Percentiles rank a stretch among this genome's conserved stretches.
Conservation (phyloP, 257 asterid genomes). For the Przewalskia tangutica region DNA sequence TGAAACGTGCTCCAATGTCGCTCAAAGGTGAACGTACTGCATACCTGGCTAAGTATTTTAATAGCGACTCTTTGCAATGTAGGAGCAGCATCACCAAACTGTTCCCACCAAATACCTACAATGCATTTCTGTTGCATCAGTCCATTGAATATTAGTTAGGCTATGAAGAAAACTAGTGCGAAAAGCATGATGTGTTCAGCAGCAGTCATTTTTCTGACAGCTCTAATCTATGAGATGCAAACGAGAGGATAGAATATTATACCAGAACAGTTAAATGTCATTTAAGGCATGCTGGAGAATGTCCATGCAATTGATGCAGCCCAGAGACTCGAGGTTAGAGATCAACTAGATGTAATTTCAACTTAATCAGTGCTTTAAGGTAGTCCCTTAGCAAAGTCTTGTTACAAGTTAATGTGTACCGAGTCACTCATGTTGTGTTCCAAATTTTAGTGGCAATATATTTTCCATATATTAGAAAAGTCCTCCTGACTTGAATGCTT, state of each 20-base stretch:
- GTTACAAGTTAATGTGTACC: not conserved
- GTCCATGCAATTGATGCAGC: not conserved
- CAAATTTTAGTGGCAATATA: not conserved
- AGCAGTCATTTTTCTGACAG: not conserved
- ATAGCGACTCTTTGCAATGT: constrained; percentile 72
- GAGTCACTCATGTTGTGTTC: not conserved
- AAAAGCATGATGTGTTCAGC: not conserved
- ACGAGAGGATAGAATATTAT: not conserved
- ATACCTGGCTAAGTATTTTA: constrained; percentile 86
- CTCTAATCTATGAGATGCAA: not conserved
- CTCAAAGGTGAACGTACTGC: constrained; percentile 63
- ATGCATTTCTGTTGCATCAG: constrained; percentile 2
- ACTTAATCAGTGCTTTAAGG: not conserved
- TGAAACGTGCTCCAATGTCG: constrained; percentile 67
- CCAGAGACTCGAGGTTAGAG: not conserved
- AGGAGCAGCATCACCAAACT: constrained; percentile 84
- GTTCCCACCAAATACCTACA: constrained; percentile 99
- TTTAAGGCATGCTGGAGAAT: not conserved
- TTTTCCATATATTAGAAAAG: not conserved
- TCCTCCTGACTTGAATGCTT: not conserved
- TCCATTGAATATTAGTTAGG: not conserved
- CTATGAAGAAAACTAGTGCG: not conserved
- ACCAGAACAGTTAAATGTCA: not conserved
- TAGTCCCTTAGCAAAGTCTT: no score
- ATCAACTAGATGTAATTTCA: not conserved